Evolutionary conservation across 1,284 basidiomycete genomes (phyloP).

Genomic region (Cutaneotrichosporon mucoides): DNA sequence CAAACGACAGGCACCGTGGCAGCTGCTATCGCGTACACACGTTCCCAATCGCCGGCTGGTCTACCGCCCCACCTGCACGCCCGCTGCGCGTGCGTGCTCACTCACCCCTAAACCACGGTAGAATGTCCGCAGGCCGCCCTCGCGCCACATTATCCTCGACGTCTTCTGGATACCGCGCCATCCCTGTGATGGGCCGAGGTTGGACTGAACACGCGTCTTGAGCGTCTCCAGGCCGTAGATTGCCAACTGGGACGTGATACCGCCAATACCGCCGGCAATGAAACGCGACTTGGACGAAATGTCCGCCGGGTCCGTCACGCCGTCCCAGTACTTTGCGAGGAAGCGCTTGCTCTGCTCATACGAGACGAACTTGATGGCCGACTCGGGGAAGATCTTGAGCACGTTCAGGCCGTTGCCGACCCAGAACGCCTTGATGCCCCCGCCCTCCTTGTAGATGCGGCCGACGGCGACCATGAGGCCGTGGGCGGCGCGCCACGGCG

Average conservation of each 20-base stretch:
- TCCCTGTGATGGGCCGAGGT: conserved; percentile 57
- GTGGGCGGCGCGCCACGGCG: conserved; percentile 16
- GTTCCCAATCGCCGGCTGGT: no score
- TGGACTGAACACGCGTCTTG: conserved; percentile 92
- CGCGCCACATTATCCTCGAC: conserved; percentile 61
- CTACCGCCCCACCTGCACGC: no score
- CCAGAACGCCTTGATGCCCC: conserved; percentile 85
- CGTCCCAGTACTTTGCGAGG: conserved; percentile 87
- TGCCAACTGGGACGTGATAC: conserved; percentile 84
- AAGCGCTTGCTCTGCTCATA: conserved; percentile 95
- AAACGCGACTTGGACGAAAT: conserved; percentile 91
- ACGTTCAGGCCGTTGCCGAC: conserved; percentile 58
- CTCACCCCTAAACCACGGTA: conserved; percentile 86
- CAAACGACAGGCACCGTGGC: no score
- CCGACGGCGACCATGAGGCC: conserved; percentile 68
- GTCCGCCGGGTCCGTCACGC: conserved; percentile 80
- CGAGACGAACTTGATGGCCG: conserved; percentile 95
- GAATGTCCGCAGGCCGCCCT: conserved; percentile 79
- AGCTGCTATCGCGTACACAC: no score
- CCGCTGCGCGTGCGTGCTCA: conserved; percentile 13
- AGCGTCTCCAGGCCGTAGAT: conserved; percentile 51
- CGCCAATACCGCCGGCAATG: conserved; percentile 90
- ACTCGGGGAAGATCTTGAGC: conserved; percentile 93
- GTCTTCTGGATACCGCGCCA: conserved; percentile 60
- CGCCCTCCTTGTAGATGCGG: conserved; percentile 80